Evolutionary conservation across 2,329 filamentous ascomycete species (phyloP).

Genomic region (Fusarium sp.): DNA sequence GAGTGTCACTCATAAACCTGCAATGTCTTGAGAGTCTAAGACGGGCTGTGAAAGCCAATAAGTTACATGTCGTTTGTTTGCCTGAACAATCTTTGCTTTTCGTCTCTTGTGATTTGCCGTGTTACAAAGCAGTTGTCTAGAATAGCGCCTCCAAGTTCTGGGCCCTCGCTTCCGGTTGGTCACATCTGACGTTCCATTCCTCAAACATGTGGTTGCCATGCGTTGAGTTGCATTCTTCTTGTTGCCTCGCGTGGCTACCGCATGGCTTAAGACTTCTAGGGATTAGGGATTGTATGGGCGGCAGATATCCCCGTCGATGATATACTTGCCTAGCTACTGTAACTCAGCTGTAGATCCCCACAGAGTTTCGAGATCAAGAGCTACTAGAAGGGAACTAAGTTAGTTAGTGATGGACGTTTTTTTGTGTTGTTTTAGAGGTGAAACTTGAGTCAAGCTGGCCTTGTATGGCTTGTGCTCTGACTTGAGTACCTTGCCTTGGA

Average conservation of each 20-base stretch:
- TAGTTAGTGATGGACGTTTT: neutral
- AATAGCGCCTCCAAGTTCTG: conserved; percentile 16
- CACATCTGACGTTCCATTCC: conserved; percentile 27
- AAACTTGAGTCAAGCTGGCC: neutral
- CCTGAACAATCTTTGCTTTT: neutral
- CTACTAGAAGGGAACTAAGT: conserved; percentile 2
- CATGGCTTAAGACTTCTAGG: neutral
- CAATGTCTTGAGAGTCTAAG: neutral
- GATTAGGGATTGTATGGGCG: neutral
- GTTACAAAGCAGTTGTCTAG: neutral
- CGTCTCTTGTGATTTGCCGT: neutral
- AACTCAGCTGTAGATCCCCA: neutral
- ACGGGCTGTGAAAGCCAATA: neutral
- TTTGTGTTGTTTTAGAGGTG: neutral
- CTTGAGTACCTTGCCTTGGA: neutral
- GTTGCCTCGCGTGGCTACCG: conserved; percentile 13
- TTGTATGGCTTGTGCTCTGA: neutral
- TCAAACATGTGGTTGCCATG: conserved; percentile 28
- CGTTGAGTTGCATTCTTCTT: conserved; percentile 8
- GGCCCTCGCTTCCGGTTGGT: conserved; percentile 15
- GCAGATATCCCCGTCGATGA: neutral
- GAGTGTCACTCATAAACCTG: neutral
- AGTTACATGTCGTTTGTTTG: neutral
- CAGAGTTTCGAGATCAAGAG: neutral
- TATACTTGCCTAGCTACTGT: neutral